Evolutionary conservation across 2,329 filamentous ascomycete genomes (phyloP).

Genomic region (Penicillium palitans): DNA sequence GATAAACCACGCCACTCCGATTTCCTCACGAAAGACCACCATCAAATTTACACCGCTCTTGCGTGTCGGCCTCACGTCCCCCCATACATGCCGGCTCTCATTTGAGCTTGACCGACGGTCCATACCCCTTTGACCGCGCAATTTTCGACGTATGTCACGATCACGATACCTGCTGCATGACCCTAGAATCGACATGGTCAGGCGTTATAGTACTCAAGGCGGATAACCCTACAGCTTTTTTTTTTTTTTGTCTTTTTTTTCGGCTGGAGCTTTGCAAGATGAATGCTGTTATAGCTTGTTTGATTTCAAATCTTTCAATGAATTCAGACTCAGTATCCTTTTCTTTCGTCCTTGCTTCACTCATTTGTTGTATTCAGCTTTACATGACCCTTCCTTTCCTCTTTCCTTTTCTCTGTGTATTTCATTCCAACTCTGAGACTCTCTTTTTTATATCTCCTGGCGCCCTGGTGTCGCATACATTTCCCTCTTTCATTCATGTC

Average conservation of each 20-base stretch:
- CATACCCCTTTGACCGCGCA: conserved; percentile 30
- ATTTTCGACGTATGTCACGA: conserved; percentile 42
- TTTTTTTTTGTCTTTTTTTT: conserved; percentile 13
- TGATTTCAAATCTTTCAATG: conserved; percentile 14
- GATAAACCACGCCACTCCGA: conserved; percentile 24
- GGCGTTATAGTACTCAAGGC: conserved; percentile 41
- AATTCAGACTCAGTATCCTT: conserved; percentile 4
- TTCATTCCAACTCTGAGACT: conserved; percentile 7
- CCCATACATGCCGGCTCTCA: conserved; percentile 16
- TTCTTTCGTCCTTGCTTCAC: not conserved
- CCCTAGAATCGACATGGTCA: conserved; percentile 38
- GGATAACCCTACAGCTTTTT: conserved; percentile 24
- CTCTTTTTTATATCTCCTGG: conserved; percentile 3
- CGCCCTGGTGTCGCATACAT: conserved; percentile 7
- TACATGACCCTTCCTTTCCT: not conserved
- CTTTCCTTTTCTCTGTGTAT: conserved; percentile 8
- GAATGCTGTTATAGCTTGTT: conserved; percentile 12
- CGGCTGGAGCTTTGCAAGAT: conserved; percentile 7
- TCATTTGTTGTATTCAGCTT: conserved; percentile 2
- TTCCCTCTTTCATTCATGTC: conserved; percentile 25
- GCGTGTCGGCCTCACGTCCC: conserved; percentile 13
- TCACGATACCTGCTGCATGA: conserved; percentile 49
- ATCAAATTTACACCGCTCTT: conserved; percentile 11
- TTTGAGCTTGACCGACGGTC: conserved; percentile 21
- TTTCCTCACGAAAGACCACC: conserved; percentile 7